Evolutionary conservation across 805 yeast species (phyloP), one percentile per base, ranked within the genome.

Genomic region (Saccharomycopsis sp.): DNA sequence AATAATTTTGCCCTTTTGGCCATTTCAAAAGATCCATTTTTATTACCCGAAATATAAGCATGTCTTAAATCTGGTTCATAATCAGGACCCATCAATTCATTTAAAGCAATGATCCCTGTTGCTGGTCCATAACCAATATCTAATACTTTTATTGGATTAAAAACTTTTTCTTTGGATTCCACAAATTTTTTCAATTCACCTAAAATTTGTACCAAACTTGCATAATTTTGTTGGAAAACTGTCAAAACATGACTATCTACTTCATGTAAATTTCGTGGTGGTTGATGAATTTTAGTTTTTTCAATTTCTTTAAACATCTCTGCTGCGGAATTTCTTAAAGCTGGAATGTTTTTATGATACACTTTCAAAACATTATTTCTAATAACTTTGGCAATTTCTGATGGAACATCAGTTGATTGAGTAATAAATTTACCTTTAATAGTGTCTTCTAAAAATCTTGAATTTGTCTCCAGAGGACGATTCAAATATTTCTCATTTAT

Each of bases 61-160:
- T 84, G 86, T 51, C 84, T 84, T 12, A 63, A 62, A 15, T 61
- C 61, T 0, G 94, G 86, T 15, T 60, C 56, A 61, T 72, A 81
- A 0, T 69, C 69, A 2, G 68, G 68, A 0, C 83, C 87, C 76
- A 85, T 74, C 1, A 88, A 51, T 52, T 87, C 95, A 53, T 88
- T 85, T 39, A 87, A 63, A 0, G 94, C 97, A 13, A 88, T 61
- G 65, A 92, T 76, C 2, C 96, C 96, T 0, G 94, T 79, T 2
- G 86, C 89, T 1, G 98, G 97, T 0, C 98, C 97, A 54, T 70
- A 77, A 0, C 95, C 89, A 12, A 85, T 72, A 52, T 85, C 94
- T 37, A 92, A 63, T 0, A 92, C 72, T 4, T 72, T 63, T 21
- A 68, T 53, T 0, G 96, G 96, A 18, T 57, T 57, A 62, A 86